A percentile compares a stretch with the other conserved stretches of the same genome.
These are phyloP conservation scores for Phyllosticta citribraziliensis DNA, from an alignment of 2,329 filamentous ascomycete species.

Conservation along the genomic window DNA sequence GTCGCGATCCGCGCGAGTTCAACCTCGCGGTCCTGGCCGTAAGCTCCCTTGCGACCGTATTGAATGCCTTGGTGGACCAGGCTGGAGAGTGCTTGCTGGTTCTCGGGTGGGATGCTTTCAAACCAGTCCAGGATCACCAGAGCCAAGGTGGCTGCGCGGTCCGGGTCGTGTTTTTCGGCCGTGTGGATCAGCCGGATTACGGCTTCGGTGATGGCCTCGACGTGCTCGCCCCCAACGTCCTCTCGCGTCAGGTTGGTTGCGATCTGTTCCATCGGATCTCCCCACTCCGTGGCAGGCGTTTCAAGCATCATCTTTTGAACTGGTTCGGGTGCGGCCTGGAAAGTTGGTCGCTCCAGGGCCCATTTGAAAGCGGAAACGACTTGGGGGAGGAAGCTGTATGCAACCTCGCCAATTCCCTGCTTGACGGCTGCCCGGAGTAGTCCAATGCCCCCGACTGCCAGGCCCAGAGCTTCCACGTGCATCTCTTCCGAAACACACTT, in stretches of 20 bases:
- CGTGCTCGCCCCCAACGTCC: not conserved
- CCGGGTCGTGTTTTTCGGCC: not conserved
- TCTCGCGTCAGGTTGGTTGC: not conserved
- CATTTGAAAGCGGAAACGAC: not conserved
- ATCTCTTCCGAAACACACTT: not conserved
- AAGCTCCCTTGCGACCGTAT: not conserved
- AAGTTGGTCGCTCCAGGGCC: not conserved
- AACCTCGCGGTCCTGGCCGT: not conserved
- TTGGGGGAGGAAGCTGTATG: not conserved
- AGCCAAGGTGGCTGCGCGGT: not conserved
- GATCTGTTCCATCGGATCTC: too few relatives aligned
- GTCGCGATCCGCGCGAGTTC: not conserved
- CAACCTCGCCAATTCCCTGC: not conserved
- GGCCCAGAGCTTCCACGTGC: not conserved
- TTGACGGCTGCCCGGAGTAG: not conserved
- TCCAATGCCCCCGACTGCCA: not conserved
- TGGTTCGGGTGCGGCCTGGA: too few relatives aligned
- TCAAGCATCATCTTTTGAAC: too few relatives aligned
- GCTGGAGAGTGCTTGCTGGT: not conserved
- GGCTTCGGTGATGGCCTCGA: not conserved
- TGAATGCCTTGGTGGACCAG: not conserved
- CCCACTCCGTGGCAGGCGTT: too few relatives aligned
- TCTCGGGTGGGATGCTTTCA: not conserved
- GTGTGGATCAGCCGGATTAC: not conserved
- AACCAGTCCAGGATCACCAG: not conserved